Evolutionary conservation across 257 asterid species (phyloP), one percentile per base, ranked within the genome.

Genomic region (Solanum sitiens): DNA sequence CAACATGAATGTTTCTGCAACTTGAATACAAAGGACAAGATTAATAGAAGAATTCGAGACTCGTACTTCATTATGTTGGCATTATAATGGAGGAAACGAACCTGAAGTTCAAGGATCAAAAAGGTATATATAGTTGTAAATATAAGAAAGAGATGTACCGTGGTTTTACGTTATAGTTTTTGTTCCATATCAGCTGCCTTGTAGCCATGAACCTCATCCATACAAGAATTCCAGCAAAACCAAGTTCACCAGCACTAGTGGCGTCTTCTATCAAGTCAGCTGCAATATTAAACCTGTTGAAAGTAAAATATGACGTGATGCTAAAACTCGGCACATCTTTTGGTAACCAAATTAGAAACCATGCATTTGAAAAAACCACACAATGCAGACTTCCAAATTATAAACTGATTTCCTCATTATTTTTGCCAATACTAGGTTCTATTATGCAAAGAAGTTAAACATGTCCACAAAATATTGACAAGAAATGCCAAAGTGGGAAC

Each of bases 161-260:
- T 90, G 99, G 99, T 92, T 97, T 97, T 84, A 97, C 99, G 75
- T 97, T 97, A 95, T 97, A 97, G 91, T 96, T 97, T 91, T 96
- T 96, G 93, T 97, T 97, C 99, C 99, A 97, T 85, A 94, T 94
- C 91, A 97, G 92, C 90, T 97, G 99, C 89, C 99, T 94, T 20
- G 99, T 96, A 73, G 98, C 98, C 99, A 97, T 97, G 90, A 86
- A 97, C 91, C 99, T 94, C 99, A 96, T 97, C 99, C 99, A 97
- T 85, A 97, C 99, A 86, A 97, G 96, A 91, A 97, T 95, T 56
- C 92, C 99, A 82, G 98, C 96, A 91, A 97, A 94, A 89, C 98
- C 99, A 72, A 94, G 87, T 91, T 96, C 98, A 83, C 99, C 98
- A 80, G 92, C 94, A 87, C 88, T 89, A 87, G 90, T 90, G 86